phyloP scores from a whole-genome alignment of 2,329 filamentous ascomycete species.

The Rasamsonia emersonii region DNA sequence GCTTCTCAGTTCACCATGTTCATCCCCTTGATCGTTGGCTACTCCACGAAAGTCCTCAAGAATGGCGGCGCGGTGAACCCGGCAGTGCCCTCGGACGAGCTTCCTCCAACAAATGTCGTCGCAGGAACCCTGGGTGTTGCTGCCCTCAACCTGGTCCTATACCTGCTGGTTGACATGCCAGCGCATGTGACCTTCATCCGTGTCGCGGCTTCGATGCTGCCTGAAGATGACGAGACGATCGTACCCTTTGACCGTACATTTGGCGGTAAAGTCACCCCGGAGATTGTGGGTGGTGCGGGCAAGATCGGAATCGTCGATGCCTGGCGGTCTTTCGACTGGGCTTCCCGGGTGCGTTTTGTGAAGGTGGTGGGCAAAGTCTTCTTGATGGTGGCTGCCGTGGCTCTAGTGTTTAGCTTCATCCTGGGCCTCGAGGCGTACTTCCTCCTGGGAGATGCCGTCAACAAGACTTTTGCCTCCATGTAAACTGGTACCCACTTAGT shows the following conservation, averaged over 20 bases:
- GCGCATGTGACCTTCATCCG: constrained; percentile 68
- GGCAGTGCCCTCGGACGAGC: constrained; percentile 21
- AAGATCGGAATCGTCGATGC: constrained; percentile 65
- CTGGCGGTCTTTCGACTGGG: constrained; percentile 67
- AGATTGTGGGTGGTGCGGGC: constrained; percentile 63
- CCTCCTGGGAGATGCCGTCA: constrained; percentile 29
- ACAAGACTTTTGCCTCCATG: constrained; percentile 9
- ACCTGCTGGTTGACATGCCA: constrained; percentile 62
- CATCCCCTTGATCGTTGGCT: constrained; percentile 33
- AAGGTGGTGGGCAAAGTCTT: constrained; percentile 68
- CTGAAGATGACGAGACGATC: constrained; percentile 72
- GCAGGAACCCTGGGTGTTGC: constrained; percentile 25
- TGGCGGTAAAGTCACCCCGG: constrained; percentile 65
- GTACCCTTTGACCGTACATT: constrained; percentile 87
- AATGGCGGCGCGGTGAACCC: constrained; percentile 27
- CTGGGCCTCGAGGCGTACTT: constrained; percentile 47
- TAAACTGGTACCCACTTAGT: background rate
- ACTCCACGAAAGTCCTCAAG: constrained; percentile 42
- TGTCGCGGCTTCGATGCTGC: constrained; percentile 77
- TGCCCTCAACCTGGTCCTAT: constrained; percentile 36
- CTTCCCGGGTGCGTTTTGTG: constrained; percentile 63
- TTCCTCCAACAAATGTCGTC: constrained; percentile 30
- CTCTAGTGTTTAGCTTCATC: constrained; percentile 41
- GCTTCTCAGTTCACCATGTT: constrained; percentile 41
- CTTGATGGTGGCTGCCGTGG: constrained; percentile 43